These are phyloP conservation scores for Discostella pseudostelligera DNA, from an alignment of 108 stramenopile genomes.

Conservation along the genomic window DNA sequence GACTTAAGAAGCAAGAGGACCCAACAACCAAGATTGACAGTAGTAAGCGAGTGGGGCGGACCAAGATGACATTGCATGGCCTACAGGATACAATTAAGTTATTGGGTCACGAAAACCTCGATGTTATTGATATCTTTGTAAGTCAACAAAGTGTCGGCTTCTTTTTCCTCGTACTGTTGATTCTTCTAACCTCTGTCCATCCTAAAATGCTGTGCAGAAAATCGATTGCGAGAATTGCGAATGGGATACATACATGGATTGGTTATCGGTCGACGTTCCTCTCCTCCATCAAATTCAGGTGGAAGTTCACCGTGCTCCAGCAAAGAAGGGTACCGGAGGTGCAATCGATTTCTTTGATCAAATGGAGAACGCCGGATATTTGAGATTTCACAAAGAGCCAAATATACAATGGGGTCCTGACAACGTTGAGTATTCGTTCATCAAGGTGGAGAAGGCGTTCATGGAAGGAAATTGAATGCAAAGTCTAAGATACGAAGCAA, in stretches of 20 bases:
- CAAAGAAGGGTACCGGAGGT: neutral
- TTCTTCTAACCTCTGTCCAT: neutral
- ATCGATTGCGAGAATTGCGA: slow-evolving; percentile 76
- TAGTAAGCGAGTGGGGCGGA: slow-evolving; percentile 1
- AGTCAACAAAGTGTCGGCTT: neutral
- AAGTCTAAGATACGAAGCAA: no score
- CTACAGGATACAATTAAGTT: slow-evolving; percentile 43
- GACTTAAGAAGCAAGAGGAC: slow-evolving; percentile 46
- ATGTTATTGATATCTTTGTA: slow-evolving; percentile 61
- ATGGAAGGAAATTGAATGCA: slow-evolving; percentile 10
- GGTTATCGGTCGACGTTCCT: slow-evolving; percentile 36
- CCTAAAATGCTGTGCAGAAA: slow-evolving; percentile 18
- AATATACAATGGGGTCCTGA: slow-evolving; percentile 30
- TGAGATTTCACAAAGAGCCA: slow-evolving; percentile 62
- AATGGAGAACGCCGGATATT: slow-evolving; percentile 48
- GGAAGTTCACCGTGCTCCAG: slow-evolving; percentile 39
- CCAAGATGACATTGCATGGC: neutral
- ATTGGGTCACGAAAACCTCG: slow-evolving; percentile 55
- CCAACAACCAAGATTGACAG: slow-evolving; percentile 16
- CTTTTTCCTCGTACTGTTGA: neutral
- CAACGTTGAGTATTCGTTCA: slow-evolving; percentile 39
- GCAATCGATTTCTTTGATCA: slow-evolving; percentile 48
- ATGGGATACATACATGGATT: slow-evolving; percentile 46
- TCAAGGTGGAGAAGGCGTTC: slow-evolving; percentile 40
- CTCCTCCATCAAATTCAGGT: slow-evolving; percentile 44